Evolutionary conservation across 345 rosid species (phyloP), one percentile per base, ranked within the genome.

Genomic region (Brassica incana): DNA sequence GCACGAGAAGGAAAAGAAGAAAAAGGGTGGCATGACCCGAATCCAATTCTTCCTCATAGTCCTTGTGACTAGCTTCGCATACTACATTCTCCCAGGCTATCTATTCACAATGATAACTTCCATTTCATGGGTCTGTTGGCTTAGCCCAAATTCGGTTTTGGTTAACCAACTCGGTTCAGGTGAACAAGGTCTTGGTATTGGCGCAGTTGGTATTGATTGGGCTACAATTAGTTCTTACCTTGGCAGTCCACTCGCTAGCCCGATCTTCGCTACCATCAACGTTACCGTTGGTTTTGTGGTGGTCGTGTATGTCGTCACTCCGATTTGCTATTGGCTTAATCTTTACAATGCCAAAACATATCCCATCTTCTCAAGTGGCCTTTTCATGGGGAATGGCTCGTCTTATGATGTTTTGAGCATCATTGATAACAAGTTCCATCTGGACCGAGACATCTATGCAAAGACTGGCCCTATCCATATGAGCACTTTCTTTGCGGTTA

Each of bases 91-190:
- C 38, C 97, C 97, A 0, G 94, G 90, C 56, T 90, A 87, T 80
- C 75, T 91, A 9, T 85, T 94, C 73, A 61, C 59, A 6, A 59
- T 80, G 69, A 25, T 91, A 48, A 84, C 94, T 52, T 77, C 94
- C n/a, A 67, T 90, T 29, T 91, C 98, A 43, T 94, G 97, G 94
- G 83, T 93, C 1, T 93, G 98, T 69, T 93, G 95, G 97, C 35
- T 90, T 16, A 82, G 84, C 20, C 92, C 95, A 4, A 87, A 86
- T 16, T 91, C 92, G 0, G 81, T 91, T 59, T 75, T 87, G 5
- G 89, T 78, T 35, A 87, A 91, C 48, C 98, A 93, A 65, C 78
- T 93, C 3, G 98, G 97, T 27, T 93, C 98, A 0, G 97, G 98
- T 38, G 63, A 82, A 63, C n/a, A 65, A 2, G 97, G 97, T 15